A percentile compares a stretch with the other conserved stretches of the same genome.
Evolutionary conservation across 768 basidiomycete species (phyloP).

Genomic region (Tephrocybe sp.): DNA sequence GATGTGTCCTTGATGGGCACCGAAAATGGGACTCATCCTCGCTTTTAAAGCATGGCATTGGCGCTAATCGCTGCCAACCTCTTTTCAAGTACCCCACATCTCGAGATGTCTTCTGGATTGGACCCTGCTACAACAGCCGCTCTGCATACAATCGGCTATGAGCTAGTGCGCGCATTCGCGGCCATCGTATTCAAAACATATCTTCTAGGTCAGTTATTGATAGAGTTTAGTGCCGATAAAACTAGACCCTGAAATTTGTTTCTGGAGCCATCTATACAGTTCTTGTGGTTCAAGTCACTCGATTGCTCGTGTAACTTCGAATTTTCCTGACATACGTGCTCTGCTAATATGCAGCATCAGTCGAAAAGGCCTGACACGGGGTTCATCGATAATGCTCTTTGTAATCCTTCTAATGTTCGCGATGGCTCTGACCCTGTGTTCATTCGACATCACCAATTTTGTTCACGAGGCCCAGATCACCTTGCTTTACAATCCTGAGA

Average conservation of each 20-base stretch:
- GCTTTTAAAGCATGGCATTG: not conserved
- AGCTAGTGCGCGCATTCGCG: slow-evolving; percentile 1
- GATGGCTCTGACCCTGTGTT: slow-evolving; percentile 7
- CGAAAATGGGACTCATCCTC: not conserved
- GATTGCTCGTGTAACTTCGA: not conserved
- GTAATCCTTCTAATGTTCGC: slow-evolving; percentile 8
- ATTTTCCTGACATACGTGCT: not conserved
- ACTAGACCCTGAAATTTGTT: too few species aligned
- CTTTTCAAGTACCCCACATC: not conserved
- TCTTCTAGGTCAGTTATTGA: not conserved
- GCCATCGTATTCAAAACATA: slow-evolving; percentile 3
- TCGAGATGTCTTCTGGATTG: not conserved
- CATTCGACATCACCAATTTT: slow-evolving; percentile 9
- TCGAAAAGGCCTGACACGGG: slow-evolving; percentile 3
- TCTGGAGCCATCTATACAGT: slow-evolving; percentile 6
- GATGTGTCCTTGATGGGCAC: not conserved
- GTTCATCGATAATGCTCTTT: not conserved
- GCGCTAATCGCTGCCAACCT: not conserved
- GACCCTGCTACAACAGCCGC: not conserved
- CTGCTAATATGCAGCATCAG: not conserved
- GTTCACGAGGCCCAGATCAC: slow-evolving; percentile 8
- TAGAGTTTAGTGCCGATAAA: too few species aligned
- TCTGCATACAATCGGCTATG: not conserved
- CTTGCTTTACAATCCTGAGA: slow-evolving; percentile 1
- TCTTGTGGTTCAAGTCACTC: not conserved